phyloP scores from a whole-genome alignment of 352 stramenopile genomes.

The Phytophthora pluvialis region DNA sequence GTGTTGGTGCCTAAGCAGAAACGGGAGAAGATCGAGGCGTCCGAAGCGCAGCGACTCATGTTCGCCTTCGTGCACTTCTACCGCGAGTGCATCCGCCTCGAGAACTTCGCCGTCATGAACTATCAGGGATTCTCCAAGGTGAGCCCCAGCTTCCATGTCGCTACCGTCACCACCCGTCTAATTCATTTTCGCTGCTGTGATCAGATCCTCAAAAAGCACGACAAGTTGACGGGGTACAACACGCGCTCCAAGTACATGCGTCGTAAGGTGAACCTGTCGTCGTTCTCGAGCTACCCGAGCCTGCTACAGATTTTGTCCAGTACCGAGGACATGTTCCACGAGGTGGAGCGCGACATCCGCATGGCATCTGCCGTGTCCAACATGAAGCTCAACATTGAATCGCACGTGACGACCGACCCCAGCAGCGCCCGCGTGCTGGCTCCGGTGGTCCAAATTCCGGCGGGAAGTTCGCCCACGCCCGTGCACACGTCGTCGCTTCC shows the following conservation, averaged over 20 bases:
- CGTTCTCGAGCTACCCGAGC: conserved; percentile 79
- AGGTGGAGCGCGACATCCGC: conserved; percentile 65
- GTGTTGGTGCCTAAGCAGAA: conserved; percentile 26
- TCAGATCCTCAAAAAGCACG: conserved; percentile 85
- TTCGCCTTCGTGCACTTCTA: conserved; percentile 88
- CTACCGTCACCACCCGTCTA: neutral
- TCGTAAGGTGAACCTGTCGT: conserved; percentile 79
- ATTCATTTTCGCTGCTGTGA: conserved; percentile 8
- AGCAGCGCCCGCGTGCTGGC: conserved; percentile 19
- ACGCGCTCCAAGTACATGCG: conserved; percentile 88
- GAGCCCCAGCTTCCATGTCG: neutral
- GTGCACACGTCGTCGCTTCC: conserved; percentile 15
- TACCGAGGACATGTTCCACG: conserved; percentile 83
- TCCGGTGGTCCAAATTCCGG: conserved; percentile 29
- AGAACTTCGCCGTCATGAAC: conserved; percentile 88
- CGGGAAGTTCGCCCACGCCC: conserved; percentile 40
- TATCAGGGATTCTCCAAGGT: conserved; percentile 89
- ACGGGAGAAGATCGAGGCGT: conserved; percentile 50
- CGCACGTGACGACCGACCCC: conserved; percentile 8
- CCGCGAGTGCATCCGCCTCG: conserved; percentile 77
- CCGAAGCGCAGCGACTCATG: conserved; percentile 76
- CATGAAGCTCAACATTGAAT: conserved; percentile 61
- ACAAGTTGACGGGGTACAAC: conserved; percentile 88
- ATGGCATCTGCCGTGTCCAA: conserved; percentile 58
- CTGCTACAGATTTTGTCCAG: conserved; percentile 79